phyloP scores from a whole-genome alignment of 1,284 basidiomycete species.

The Peniophora sp. region DNA sequence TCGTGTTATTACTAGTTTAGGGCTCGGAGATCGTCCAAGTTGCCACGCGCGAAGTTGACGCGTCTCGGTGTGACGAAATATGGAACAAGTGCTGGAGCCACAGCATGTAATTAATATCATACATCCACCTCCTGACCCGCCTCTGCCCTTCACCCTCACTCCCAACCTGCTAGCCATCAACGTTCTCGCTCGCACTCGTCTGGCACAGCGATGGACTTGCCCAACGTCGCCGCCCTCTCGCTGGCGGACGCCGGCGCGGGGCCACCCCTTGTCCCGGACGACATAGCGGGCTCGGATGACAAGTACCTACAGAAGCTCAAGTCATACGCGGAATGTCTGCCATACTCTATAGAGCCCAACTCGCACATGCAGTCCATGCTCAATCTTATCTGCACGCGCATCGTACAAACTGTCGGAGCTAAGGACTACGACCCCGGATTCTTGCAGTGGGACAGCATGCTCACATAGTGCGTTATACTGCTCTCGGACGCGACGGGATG shows the following conservation, averaged over 20 bases:
- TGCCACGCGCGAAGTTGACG: neutral
- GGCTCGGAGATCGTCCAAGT: no score
- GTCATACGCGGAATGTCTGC: constrained; percentile 56
- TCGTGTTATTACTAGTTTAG: no score
- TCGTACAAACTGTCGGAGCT: constrained; percentile 70
- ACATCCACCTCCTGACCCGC: constrained; percentile 1
- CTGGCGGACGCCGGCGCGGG: constrained; percentile 31
- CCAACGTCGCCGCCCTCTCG: constrained; percentile 38
- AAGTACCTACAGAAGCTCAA: constrained; percentile 49
- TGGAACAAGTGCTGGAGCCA: neutral
- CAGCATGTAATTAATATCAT: no score
- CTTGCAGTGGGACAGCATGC: constrained; percentile 71
- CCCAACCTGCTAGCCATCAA: neutral
- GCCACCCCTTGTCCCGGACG: constrained; percentile 22
- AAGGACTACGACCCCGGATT: constrained; percentile 77
- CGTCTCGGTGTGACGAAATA: neutral
- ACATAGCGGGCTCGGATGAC: constrained; percentile 32
- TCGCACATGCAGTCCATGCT: constrained; percentile 77
- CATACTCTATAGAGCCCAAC: constrained; percentile 78
- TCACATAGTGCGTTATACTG: constrained; percentile 52
- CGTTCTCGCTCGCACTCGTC: neutral
- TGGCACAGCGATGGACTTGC: constrained; percentile 32
- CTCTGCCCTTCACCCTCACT: constrained; percentile 5
- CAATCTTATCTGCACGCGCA: constrained; percentile 66
- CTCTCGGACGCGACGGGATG: constrained; percentile 7